Conservation (phyloP, 768 basidiomycete genomes). For the Phlebiopsis gigantea region DNA sequence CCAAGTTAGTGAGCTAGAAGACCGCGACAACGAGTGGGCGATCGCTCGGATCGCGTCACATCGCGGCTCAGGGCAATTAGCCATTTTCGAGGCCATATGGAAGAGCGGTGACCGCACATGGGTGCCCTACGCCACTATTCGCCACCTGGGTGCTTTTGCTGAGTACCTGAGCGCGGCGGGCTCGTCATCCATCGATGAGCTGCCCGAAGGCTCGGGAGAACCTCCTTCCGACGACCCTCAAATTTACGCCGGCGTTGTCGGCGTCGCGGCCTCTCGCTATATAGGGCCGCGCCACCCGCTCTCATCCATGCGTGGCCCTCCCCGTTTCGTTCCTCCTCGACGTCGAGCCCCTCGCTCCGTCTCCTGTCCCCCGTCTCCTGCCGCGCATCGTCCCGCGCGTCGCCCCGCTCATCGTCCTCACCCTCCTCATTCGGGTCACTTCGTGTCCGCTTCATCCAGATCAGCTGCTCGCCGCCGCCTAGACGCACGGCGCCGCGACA, state of each 20-base stretch:
- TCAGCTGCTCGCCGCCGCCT: no score
- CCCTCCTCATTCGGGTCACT: no score
- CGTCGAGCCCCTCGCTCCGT: not conserved
- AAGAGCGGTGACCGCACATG: slow-evolving; percentile 31
- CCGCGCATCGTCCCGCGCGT: not conserved
- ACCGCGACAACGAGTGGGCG: slow-evolving; percentile 4
- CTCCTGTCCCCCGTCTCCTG: not conserved
- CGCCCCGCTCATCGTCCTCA: not conserved
- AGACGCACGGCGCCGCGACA: not conserved
- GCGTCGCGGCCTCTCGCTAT: not conserved
- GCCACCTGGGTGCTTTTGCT: slow-evolving; percentile 2
- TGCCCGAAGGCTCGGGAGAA: slow-evolving; percentile 2
- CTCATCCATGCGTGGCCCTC: not conserved
- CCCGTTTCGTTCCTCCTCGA: not conserved
- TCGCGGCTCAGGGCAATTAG: slow-evolving; percentile 12
- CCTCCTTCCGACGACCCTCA: slow-evolving; percentile 8
- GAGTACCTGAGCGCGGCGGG: slow-evolving; percentile 2
- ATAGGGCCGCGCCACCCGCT: not conserved
- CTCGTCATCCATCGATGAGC: not conserved
- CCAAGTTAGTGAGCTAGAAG: slow-evolving; percentile 13
- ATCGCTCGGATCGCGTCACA: not conserved
- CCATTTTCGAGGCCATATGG: slow-evolving; percentile 30
- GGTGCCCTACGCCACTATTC: slow-evolving; percentile 24
- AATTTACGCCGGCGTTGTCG: not conserved
- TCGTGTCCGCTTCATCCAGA: not conserved